Percentiles rank a stretch among this genome's conserved stretches.
phyloP scores from a whole-genome alignment of 495 filamentous ascomycete genomes.

The Lasiosphaeriaceae sp. region DNA sequence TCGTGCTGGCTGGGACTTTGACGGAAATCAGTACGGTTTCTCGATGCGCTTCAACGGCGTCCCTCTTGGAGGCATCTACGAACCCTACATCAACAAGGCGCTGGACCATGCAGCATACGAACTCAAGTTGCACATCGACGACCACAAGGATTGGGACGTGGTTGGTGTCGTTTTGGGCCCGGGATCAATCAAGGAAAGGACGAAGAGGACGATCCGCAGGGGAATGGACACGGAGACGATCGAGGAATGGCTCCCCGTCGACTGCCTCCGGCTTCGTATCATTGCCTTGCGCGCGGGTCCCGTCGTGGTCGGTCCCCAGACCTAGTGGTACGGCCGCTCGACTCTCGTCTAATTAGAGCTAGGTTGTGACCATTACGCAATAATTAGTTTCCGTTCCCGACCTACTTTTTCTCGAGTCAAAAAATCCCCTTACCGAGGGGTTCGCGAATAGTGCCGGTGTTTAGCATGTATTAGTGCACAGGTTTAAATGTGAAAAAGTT shows the following conservation, averaged over 20 bases:
- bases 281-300: conserved; percentile 3
- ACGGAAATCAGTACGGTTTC: conserved; percentile 7
- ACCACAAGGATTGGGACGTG: conserved; percentile 9
- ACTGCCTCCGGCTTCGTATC: conserved; percentile 3
- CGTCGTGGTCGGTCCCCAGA: conserved; percentile 1
- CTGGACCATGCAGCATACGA: conserved; percentile 8
- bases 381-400: background rate
- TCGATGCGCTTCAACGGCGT: conserved; percentile 16
- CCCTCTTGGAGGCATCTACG: conserved; percentile 9
- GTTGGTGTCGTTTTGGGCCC: conserved; percentile 3
- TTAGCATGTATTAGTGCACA: too few relatives aligned
- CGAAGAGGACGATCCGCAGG: background rate
- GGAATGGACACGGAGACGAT: conserved; percentile 3
- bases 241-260: conserved; percentile 4
- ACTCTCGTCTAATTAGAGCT: background rate
- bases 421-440: background rate
- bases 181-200: conserved; percentile 4
- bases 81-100: background rate
- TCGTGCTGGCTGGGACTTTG: conserved; percentile 8
- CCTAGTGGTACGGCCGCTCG: background rate
- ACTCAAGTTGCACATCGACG: conserved; percentile 6
- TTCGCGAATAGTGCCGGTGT: background rate
- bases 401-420: background rate
- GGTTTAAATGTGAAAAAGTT: too few relatives aligned
- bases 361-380: background rate